These are phyloP conservation scores for Tulasnella sp. DNA, from an alignment of 768 basidiomycete species.

Conservation along the genomic window DNA sequence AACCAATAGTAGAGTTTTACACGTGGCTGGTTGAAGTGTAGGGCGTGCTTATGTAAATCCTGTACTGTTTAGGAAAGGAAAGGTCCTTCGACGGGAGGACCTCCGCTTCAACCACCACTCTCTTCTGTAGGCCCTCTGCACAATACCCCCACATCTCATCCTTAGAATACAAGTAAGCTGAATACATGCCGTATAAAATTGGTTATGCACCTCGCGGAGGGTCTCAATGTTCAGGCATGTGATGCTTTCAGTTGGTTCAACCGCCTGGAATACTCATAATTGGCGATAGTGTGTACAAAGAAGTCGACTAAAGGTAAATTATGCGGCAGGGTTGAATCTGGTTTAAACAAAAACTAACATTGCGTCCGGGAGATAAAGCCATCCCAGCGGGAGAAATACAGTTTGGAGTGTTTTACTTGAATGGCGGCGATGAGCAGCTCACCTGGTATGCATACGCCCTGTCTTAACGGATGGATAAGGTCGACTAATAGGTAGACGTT, in stretches of 20 bases:
- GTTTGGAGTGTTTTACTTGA: background rate
- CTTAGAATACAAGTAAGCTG: background rate
- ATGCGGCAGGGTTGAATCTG: background rate
- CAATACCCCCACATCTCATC: background rate
- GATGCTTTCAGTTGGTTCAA: background rate
- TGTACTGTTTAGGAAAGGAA: background rate
- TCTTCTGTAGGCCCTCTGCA: background rate
- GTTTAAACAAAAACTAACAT: background rate
- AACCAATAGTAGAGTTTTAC: background rate
- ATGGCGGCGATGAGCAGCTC: background rate
- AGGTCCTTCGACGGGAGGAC: background rate
- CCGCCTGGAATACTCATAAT: background rate
- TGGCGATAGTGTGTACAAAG: background rate
- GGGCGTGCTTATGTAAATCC: background rate
- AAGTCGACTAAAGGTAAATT: background rate
- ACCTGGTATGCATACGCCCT: background rate
- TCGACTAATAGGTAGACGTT: no score
- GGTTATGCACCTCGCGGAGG: background rate
- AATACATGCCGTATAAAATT: background rate
- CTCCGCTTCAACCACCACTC: background rate
- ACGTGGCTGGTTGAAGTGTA: background rate
- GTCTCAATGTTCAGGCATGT: background rate
- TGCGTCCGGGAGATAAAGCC: background rate
- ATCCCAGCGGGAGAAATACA: background rate
- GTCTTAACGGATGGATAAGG: no score